These are phyloP conservation scores for Podospora bellae-mahoneyi DNA, from an alignment of 495 filamentous ascomycete genomes.

Conservation along the genomic window DNA sequence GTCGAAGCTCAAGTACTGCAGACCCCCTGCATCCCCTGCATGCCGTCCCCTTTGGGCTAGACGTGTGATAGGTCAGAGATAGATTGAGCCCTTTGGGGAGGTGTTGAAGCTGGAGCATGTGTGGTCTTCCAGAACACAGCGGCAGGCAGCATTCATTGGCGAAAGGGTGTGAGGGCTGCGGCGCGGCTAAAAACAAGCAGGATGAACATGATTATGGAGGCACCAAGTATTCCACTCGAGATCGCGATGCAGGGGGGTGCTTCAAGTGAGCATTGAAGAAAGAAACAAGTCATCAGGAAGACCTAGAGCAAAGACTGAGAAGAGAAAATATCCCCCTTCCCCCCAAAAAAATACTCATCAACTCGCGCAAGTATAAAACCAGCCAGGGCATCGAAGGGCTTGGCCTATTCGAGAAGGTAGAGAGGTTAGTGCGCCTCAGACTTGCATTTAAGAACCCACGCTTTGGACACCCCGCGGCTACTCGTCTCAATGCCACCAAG, in stretches of 20 bases:
- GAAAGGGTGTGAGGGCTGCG: conserved; percentile 9
- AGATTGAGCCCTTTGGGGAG: conserved; percentile 6
- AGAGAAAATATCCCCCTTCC: too few species aligned
- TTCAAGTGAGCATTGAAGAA: too few species aligned
- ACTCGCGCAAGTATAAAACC: background rate
- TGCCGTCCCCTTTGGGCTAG: background rate
- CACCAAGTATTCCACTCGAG: background rate
- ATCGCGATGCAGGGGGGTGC: background rate
- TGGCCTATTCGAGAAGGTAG: conserved; percentile 16
- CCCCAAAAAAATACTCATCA: background rate
- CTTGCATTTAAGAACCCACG: background rate
- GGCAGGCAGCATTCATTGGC: background rate
- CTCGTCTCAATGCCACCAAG: background rate
- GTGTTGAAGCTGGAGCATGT: conserved; percentile 7
- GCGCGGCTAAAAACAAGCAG: conserved; percentile 17
- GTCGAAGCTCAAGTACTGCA: conserved; percentile 8
- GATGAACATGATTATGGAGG: background rate
- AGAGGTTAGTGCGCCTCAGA: background rate
- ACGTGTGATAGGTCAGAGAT: conserved; percentile 9
- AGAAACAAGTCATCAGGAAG: too few species aligned
- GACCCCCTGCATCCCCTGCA: conserved; percentile 3
- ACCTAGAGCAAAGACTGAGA: background rate
- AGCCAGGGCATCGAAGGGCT: conserved; percentile 1
- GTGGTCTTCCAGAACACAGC: background rate
- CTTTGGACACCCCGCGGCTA: background rate